Conservation (phyloP, 2,329 filamentous ascomycete species). For the Colletotrichum abscissum region DNA sequence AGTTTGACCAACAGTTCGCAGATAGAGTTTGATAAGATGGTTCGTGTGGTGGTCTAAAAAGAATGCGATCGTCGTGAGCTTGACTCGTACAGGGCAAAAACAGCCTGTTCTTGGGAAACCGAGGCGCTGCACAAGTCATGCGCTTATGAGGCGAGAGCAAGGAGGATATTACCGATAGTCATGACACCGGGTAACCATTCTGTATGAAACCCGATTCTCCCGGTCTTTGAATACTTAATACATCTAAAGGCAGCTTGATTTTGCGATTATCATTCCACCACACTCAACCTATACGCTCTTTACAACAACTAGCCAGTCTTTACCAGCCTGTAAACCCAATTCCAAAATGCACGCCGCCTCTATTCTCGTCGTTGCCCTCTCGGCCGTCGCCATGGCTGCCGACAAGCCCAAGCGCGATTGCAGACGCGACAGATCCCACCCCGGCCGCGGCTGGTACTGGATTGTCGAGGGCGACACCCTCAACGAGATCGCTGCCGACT, state of each 20-base stretch:
- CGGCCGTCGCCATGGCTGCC: not conserved
- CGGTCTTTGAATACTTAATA: not conserved
- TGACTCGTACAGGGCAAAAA: not conserved
- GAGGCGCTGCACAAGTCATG: not conserved
- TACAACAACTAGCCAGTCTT: not conserved
- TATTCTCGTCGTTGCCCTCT: not conserved
- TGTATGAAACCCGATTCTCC: not conserved
- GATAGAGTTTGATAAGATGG: not conserved
- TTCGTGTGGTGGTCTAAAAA: not conserved
- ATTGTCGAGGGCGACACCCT: constrained; percentile 4
- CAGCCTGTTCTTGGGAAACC: too few species aligned
- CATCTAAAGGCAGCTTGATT: not conserved
- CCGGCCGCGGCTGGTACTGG: constrained; percentile 3
- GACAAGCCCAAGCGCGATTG: constrained; percentile 1
- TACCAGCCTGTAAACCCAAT: too few species aligned
- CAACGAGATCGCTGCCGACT: not conserved
- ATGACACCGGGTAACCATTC: not conserved
- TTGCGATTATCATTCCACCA: too few species aligned
- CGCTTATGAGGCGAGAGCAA: not conserved
- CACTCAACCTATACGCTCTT: not conserved
- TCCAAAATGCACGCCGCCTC: not conserved
- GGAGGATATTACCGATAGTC: not conserved
- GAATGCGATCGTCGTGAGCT: not conserved
- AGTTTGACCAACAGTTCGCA: not conserved
- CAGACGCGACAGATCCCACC: not conserved